Percentiles rank a stretch among this genome's conserved stretches.
These are phyloP conservation scores for Candida succiphila DNA, from an alignment of 805 yeast species.

Conservation along the genomic window DNA sequence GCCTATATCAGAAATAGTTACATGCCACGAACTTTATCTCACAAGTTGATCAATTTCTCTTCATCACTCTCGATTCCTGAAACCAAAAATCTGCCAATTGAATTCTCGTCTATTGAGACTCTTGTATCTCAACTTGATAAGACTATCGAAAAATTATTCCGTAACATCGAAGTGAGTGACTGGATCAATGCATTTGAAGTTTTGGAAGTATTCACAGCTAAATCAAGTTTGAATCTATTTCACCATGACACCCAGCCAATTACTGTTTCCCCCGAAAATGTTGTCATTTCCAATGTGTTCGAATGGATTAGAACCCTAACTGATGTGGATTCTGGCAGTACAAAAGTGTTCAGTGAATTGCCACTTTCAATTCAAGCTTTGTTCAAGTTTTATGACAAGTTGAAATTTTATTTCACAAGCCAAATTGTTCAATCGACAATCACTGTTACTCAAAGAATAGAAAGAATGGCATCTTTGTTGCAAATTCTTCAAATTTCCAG, in stretches of 20 bases:
- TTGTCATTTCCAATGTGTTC: constrained; percentile 60
- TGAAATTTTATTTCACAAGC: constrained; percentile 51
- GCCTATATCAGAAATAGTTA: constrained; percentile 61
- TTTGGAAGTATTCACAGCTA: constrained; percentile 59
- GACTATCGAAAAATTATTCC: constrained; percentile 47
- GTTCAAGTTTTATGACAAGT: constrained; percentile 55
- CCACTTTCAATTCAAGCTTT: constrained; percentile 64
- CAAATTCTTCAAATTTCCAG: constrained; percentile 56
- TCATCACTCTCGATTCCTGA: constrained; percentile 31
- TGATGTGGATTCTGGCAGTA: constrained; percentile 23
- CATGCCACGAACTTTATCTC: constrained; percentile 42
- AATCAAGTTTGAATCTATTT: constrained; percentile 46
- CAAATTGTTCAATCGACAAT: constrained; percentile 59
- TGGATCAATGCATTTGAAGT: constrained; percentile 74
- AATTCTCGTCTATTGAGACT: constrained; percentile 40
- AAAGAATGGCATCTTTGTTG: constrained; percentile 60
- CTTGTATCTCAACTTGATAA: constrained; percentile 59
- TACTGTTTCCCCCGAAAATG: constrained; percentile 37
- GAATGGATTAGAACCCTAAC: constrained; percentile 55
- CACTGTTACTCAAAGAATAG: constrained; percentile 47
- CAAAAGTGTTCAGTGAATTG: constrained; percentile 31
- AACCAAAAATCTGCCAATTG: constrained; percentile 19
- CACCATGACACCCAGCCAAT: constrained; percentile 34
- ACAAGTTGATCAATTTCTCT: constrained; percentile 28
- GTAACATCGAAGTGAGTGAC: constrained; percentile 50